Evolutionary conservation across 345 rosid species (phyloP).

Genomic region (Bruguiera gymnorhiza): DNA sequence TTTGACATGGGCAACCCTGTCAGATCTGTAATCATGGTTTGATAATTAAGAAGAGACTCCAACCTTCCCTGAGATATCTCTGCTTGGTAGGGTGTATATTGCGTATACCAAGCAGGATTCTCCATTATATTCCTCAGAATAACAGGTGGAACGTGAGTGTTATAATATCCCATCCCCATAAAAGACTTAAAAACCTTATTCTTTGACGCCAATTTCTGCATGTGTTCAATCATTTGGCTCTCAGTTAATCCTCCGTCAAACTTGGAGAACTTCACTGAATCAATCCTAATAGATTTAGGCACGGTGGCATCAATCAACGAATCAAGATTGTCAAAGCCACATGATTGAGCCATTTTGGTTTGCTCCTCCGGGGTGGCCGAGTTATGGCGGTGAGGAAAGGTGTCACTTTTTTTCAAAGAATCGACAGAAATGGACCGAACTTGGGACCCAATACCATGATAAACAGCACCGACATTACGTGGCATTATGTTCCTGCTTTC

Average conservation of each 20-base stretch:
- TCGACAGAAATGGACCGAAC: conserved; percentile 70
- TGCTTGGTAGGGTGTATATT: conserved; percentile 96
- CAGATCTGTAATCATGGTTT: conserved; percentile 83
- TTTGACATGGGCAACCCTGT: conserved; percentile 95
- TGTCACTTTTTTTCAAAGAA: conserved; percentile 63
- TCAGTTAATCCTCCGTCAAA: conserved; percentile 87
- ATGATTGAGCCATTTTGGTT: conserved; percentile 59
- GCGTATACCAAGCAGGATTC: conserved; percentile 99
- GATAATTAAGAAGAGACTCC: conserved; percentile 86
- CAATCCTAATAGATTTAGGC: conserved; percentile 81
- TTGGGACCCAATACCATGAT: conserved; percentile 43
- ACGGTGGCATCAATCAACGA: conserved; percentile 80
- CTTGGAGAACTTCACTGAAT: conserved; percentile 80
- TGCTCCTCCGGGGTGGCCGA: conserved; percentile 89
- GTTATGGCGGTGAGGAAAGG: conserved; percentile 95
- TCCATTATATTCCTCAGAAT: conserved; percentile 92
- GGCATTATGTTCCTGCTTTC: conserved; percentile 20
- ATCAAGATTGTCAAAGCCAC: conserved; percentile 71
- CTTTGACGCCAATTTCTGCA: conserved; percentile 68
- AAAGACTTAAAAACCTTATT: conserved; percentile 82
- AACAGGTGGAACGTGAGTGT: conserved; percentile 83
- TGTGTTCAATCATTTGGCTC: conserved; percentile 79
- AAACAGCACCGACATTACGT: conserved; percentile 12
- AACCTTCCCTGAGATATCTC: conserved; percentile 95
- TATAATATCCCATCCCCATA: conserved; percentile 95